Conservation (phyloP, 805 yeast genomes). For the Saccharomyces paradoxus region DNA sequence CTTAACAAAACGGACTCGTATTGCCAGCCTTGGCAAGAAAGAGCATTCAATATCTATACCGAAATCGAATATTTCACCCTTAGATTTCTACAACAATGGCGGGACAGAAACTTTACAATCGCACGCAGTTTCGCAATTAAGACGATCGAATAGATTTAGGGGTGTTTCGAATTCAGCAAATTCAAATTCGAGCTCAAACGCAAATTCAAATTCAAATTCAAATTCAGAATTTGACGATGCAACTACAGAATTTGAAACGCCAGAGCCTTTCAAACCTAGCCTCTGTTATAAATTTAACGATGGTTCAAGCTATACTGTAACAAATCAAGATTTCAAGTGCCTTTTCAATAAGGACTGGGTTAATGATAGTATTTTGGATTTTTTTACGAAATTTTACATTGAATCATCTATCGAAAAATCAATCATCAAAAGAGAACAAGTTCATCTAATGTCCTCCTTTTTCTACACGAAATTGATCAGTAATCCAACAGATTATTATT, state of each 20-base stretch:
- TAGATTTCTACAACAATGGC: not conserved
- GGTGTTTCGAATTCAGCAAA: slow-evolving; percentile 1
- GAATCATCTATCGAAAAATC: slow-evolving; percentile 28
- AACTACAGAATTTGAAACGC: slow-evolving; percentile 16
- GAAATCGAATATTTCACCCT: not conserved
- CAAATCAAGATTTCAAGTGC: slow-evolving; percentile 68
- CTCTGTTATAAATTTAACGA: slow-evolving; percentile 47
- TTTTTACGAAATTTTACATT: slow-evolving; percentile 58
- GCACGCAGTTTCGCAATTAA: slow-evolving; percentile 1
- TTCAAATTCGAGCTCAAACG: no score
- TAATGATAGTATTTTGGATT: slow-evolving; percentile 82
- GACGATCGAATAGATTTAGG: slow-evolving; percentile 9
- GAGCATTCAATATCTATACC: not conserved
- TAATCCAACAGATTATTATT: slow-evolving; percentile 39
- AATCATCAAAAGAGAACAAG: slow-evolving; percentile 32
- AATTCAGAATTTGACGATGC: not conserved
- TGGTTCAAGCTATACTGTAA: slow-evolving; percentile 46
- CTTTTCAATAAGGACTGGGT: slow-evolving; percentile 78
- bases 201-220: slow-evolving; percentile 3
- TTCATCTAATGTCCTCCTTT: slow-evolving; percentile 68
- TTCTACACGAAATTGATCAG: slow-evolving; percentile 61
- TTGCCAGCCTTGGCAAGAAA: not conserved
- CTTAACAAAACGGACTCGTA: not conserved
- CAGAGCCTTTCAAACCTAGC: slow-evolving; percentile 32
- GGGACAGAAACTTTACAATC: not conserved